These are phyloP conservation scores for Helotiales sp. DNA, from an alignment of 2,329 filamentous ascomycete species.

Conservation along the genomic window DNA sequence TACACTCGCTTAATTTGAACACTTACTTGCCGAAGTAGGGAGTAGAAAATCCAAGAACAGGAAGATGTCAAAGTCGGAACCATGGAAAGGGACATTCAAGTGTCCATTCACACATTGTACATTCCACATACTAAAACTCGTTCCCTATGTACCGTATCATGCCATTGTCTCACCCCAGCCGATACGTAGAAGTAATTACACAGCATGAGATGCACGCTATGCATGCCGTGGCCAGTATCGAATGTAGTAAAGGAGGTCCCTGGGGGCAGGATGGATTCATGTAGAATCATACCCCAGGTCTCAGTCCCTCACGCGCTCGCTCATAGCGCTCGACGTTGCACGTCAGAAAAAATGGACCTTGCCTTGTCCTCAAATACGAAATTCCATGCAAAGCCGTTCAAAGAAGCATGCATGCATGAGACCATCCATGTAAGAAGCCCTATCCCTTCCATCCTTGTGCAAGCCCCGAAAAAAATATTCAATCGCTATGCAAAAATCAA, in stretches of 20 bases:
- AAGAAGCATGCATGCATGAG: not conserved
- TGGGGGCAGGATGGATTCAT: not conserved
- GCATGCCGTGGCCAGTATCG: not conserved
- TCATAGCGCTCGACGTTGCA: not conserved
- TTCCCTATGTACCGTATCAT: constrained; percentile 5
- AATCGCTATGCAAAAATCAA: constrained; percentile 17
- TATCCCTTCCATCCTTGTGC: not conserved
- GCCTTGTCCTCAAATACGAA: not conserved
- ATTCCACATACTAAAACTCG: constrained; percentile 7
- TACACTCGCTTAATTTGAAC: not conserved
- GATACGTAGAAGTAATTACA: constrained; percentile 3
- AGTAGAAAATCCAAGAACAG: not conserved
- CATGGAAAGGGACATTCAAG: too few relatives aligned
- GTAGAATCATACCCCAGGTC: not conserved
- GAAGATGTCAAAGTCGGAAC: not conserved
- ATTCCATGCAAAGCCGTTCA: not conserved
- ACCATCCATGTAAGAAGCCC: not conserved
- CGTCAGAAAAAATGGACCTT: not conserved
- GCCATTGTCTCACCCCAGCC: not conserved
- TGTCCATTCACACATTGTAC: constrained; percentile 1
- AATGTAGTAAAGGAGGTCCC: not conserved
- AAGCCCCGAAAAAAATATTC: constrained; percentile 7
- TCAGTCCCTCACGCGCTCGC: not conserved
- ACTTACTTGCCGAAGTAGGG: too few relatives aligned
- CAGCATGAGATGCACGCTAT: not conserved